Percentiles rank a stretch among this genome's conserved stretches.
Conservation (phyloP, 345 rosid species). For the Arabidopsis suecica region DNA sequence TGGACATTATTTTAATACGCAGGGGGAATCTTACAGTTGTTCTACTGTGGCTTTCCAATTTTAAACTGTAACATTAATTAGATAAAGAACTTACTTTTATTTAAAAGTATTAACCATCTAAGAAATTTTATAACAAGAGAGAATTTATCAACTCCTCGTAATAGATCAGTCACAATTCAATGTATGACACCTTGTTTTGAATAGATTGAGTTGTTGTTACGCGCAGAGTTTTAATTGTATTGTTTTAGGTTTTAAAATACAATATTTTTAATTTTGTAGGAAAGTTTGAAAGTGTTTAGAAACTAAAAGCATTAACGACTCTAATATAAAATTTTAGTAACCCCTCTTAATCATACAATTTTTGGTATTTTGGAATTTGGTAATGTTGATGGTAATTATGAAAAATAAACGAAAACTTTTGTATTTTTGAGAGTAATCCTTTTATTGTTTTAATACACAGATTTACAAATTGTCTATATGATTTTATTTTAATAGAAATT, state of each 20-base stretch:
- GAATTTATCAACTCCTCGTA: background rate
- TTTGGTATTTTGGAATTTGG: no score
- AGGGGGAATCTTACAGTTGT: slow-evolving; percentile 47
- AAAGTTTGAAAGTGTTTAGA: background rate
- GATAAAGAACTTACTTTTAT: slow-evolving; percentile 17
- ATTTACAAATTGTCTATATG: no score
- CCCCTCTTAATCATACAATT: no score
- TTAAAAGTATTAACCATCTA: background rate
- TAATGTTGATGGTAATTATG: no score
- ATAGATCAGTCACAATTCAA: background rate
- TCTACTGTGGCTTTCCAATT: slow-evolving; percentile 37
- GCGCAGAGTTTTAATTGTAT: background rate
- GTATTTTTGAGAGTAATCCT: background rate
- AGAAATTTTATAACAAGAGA: background rate
- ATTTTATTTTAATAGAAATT: no score
- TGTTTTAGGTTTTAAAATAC: background rate
- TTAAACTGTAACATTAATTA: slow-evolving; percentile 14
- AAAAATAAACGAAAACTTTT: no score
- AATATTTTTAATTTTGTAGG: background rate
- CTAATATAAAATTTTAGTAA: no score
- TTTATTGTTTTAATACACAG: background rate
- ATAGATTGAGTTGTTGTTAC: background rate
- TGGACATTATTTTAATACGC: slow-evolving; percentile 43
- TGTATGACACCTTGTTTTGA: background rate
- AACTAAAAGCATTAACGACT: background rate